Conservation (phyloP, 2,329 filamentous ascomycete genomes). For the Rugonectria rugulosa region DNA sequence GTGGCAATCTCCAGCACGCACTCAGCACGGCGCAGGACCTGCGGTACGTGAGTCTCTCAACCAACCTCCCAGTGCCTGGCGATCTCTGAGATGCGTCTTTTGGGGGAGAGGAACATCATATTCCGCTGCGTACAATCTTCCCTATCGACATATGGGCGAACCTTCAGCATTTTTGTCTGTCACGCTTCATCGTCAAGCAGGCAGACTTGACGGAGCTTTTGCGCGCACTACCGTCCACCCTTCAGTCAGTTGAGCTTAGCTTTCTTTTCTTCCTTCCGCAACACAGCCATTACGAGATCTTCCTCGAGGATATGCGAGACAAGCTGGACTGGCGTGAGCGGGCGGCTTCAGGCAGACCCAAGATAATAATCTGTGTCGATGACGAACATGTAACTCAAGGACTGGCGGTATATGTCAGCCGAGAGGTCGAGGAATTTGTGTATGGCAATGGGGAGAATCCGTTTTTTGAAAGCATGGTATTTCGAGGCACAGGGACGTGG, state of each 20-base stretch:
- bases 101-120: background rate
- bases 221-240: conserved; percentile 32
- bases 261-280: conserved; percentile 38
- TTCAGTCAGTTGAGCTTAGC: conserved; percentile 45
- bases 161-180: conserved; percentile 2
- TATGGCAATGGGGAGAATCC: conserved; percentile 10
- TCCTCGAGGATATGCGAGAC: conserved; percentile 14
- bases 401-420: background rate
- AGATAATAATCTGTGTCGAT: background rate
- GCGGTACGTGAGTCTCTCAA: background rate
- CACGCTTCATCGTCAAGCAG: background rate
- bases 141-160: background rate
- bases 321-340: conserved; percentile 17
- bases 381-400: background rate
- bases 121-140: conserved; percentile 3
- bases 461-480: background rate
- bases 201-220: conserved; percentile 38
- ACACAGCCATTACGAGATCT: background rate
- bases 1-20: background rate
- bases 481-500: background rate
- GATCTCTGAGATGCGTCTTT: background rate
- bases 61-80: background rate
- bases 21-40: background rate
- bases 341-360: background rate
- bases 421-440: background rate